A percentile compares a stretch with the other conserved stretches of the same genome.
Evolutionary conservation across 371 early-diverging fungal genomes (phyloP).

Genomic region (Circinella umbellata): DNA sequence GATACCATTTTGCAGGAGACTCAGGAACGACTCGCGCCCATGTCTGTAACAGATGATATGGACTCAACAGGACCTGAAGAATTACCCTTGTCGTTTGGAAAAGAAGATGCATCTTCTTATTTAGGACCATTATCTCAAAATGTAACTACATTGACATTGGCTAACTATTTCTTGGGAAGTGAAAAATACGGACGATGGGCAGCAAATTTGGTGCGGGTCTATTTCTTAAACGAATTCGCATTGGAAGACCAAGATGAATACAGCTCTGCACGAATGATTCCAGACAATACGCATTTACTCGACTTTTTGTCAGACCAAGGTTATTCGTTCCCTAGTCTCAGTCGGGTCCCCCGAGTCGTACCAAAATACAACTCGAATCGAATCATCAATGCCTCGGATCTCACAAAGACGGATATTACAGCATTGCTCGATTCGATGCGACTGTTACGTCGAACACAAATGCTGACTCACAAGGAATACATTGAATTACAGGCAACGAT

Average conservation of each 20-base stretch:
- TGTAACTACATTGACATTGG: conserved; percentile 63
- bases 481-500: conserved; percentile 60
- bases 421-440: conserved; percentile 63
- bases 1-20: conserved; percentile 40
- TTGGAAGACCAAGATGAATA: conserved; percentile 57
- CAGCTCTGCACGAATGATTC: conserved; percentile 50
- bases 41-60: conserved; percentile 9
- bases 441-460: conserved; percentile 56
- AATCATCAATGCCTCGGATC: conserved; percentile 43
- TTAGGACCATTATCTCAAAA: conserved; percentile 57
- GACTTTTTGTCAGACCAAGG: conserved; percentile 68
- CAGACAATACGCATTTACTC: conserved; percentile 58
- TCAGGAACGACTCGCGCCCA: conserved; percentile 28
- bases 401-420: conserved; percentile 54
- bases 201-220: conserved; percentile 66
- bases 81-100: neutral
- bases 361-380: conserved; percentile 52
- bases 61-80: conserved; percentile 4
- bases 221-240: conserved; percentile 58
- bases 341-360: conserved; percentile 57
- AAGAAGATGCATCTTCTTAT: conserved; percentile 16
- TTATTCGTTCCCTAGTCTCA: conserved; percentile 66
- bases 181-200: conserved; percentile 64
- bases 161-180: conserved; percentile 63
- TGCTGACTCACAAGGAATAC: conserved; percentile 68